These are phyloP conservation scores for Tardiomyces blankii DNA, from an alignment of 1,139 yeast species.

Conservation along the genomic window DNA sequence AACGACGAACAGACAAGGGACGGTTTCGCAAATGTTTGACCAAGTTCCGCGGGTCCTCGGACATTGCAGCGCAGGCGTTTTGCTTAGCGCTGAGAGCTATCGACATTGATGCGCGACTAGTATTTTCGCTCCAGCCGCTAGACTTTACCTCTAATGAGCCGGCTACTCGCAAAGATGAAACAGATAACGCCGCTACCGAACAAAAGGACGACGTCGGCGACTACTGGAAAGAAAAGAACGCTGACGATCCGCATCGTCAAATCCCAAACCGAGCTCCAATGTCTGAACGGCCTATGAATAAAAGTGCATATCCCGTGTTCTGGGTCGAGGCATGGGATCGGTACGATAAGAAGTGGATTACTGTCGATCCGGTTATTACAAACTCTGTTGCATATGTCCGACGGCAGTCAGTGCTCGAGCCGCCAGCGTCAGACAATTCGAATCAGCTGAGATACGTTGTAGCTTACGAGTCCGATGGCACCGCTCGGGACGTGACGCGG, in stretches of 20 bases:
- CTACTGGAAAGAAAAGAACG: no score
- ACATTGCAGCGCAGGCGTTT: slow-evolving; percentile 80
- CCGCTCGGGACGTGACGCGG: slow-evolving; percentile 73
- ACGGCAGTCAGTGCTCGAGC: slow-evolving; percentile 58
- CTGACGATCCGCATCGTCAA: no score
- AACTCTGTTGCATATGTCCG: slow-evolving; percentile 59
- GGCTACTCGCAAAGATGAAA: not conserved
- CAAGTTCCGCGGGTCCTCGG: slow-evolving; percentile 49
- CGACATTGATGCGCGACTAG: slow-evolving; percentile 62
- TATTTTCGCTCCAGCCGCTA: slow-evolving; percentile 81
- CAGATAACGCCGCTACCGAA: no score
- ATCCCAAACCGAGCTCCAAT: no score
- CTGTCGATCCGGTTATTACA: slow-evolving; percentile 68
- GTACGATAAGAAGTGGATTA: slow-evolving; percentile 62
- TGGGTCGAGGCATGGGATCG: slow-evolving; percentile 96
- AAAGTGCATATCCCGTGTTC: slow-evolving; percentile 43
- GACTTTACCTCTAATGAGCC: slow-evolving; percentile 48
- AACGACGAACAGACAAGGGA: slow-evolving; percentile 11
- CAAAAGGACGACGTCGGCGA: no score
- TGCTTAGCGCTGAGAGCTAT: slow-evolving; percentile 62
- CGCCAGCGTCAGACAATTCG: slow-evolving; percentile 49
- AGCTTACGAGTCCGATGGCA: slow-evolving; percentile 58
- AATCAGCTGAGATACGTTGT: slow-evolving; percentile 64
- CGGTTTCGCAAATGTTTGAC: slow-evolving; percentile 15
- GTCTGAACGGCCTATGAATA: slow-evolving; percentile 2